Evolutionary conservation across 805 yeast species (phyloP), one percentile per base, ranked within the genome.

Genomic region (Dipodascus geniculatus): DNA sequence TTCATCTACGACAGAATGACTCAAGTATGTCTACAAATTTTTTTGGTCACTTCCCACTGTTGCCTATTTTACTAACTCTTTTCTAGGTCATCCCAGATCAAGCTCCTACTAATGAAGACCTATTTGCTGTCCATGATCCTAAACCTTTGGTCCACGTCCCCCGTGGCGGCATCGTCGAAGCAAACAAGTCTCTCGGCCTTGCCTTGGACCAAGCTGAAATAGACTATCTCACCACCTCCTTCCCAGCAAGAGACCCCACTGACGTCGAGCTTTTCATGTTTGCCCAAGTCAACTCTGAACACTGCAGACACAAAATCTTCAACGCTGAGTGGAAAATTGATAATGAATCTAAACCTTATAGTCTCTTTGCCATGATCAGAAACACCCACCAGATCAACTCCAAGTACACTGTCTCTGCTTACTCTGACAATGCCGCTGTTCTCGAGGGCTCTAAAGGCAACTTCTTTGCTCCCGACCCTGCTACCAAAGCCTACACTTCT

Each of bases 281-380:
- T 75, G 99, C 99, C 47, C 99, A 93, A 73, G 99, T 93, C 61
- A 93, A 93, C 75, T 89, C 97, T 23, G 99, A 93, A 72, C 99
- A 93, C 74, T 93, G 99, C 75, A 87, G 99, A 70, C 99, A 93
- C 74, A 93, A 93, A 74, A 93, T 93, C 61, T 93, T 93, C 78
- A 93, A 93, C 65, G 99, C 99, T 48, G 95, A 87, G 63, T 93
- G 99, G 99, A 86, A 86, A 58, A 87, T 93, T 59, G 97, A 93
- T 69, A 89, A 87, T 52, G 77, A 79, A 52, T 71, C 77, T 63
- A 86, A 87, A 69, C 82, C 84, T 52, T 65, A 78, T 63, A 77
- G 96, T 19, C 74, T 93, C 61, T 93, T 93, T 75, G 81, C 86
- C 71, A 90, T 93, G 98, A 90, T 93, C 68, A 81, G 95, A 74